Conservation (phyloP, 1,284 basidiomycete species). For the Gymnopus androsaceus region DNA sequence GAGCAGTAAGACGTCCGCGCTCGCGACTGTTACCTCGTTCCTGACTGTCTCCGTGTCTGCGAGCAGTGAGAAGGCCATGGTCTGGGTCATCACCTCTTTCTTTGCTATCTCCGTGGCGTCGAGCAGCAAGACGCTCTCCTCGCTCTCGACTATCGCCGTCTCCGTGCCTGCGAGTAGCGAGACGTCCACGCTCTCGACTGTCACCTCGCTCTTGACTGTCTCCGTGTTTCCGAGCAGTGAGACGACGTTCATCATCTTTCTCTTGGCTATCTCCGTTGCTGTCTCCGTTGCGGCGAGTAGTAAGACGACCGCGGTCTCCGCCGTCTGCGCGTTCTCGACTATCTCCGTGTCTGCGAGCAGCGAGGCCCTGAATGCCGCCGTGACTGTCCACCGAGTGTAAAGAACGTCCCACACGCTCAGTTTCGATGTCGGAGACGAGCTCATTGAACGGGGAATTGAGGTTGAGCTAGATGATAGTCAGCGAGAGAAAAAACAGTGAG, state of each 20-base stretch:
- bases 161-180: conserved; percentile 11
- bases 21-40: conserved; percentile 8
- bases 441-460: background rate
- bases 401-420: conserved; percentile 5
- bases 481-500: background rate
- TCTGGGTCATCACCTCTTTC: conserved; percentile 12
- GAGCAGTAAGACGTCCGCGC: conserved; percentile 15
- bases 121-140: conserved; percentile 12
- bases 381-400: too few species aligned
- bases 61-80: conserved; percentile 9
- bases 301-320: conserved; percentile 23
- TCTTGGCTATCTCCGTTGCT: conserved; percentile 18
- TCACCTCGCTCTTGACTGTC: conserved; percentile 18
- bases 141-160: conserved; percentile 12
- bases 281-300: conserved; percentile 27
- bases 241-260: conserved; percentile 13
- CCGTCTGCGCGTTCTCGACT: conserved; percentile 22
- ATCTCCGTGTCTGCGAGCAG: conserved; percentile 4
- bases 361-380: conserved; percentile 13
- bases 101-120: conserved; percentile 14
- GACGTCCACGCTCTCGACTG: conserved; percentile 11
- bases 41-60: conserved; percentile 14
- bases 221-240: conserved; percentile 13
- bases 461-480: background rate
- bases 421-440: conserved; percentile 6